These are phyloP conservation scores for Sugiyamaella mastotermitis DNA, from an alignment of 805 yeast species.

Conservation along the genomic window DNA sequence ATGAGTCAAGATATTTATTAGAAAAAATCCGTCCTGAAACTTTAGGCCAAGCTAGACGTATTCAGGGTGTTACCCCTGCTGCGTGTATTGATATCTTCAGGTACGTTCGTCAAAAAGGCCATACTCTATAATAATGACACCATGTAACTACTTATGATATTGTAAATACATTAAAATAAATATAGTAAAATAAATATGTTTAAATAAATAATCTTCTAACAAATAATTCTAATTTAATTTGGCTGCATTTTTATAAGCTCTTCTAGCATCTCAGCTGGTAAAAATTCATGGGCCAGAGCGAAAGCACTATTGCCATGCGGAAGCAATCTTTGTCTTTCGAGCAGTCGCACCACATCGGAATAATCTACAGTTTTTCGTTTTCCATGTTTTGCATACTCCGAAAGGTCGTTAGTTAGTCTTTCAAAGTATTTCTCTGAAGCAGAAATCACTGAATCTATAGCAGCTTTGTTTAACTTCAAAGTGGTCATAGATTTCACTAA, in stretches of 20 bases:
- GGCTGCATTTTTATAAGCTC: no score
- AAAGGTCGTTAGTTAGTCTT: constrained; percentile 26
- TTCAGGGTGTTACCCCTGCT: constrained; percentile 94
- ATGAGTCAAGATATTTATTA: constrained; percentile 64
- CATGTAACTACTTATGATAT: no score
- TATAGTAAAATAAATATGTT: no score
- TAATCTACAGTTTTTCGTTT: constrained; percentile 25
- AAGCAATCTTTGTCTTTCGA: constrained; percentile 30
- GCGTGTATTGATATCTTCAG: constrained; percentile 72
- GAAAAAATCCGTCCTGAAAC: constrained; percentile 80
- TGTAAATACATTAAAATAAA: no score
- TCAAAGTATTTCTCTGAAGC: constrained; percentile 28
- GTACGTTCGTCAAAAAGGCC: no score
- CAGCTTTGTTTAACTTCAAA: constrained; percentile 16
- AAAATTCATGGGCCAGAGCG: constrained; percentile 24
- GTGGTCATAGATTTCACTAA: constrained; percentile 8
- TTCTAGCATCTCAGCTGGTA: constrained; percentile 28
- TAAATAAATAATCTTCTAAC: no score
- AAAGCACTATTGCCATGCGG: constrained; percentile 16
- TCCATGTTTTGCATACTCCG: constrained; percentile 32
- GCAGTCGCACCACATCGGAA: constrained; percentile 24
- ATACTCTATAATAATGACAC: no score
- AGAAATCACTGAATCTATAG: constrained; percentile 20
- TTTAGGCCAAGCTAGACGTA: constrained; percentile 89
- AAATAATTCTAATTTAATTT: no score